phyloP scores from a whole-genome alignment of 148 eudicot genomes.

The Rhododendron griersonianum region DNA sequence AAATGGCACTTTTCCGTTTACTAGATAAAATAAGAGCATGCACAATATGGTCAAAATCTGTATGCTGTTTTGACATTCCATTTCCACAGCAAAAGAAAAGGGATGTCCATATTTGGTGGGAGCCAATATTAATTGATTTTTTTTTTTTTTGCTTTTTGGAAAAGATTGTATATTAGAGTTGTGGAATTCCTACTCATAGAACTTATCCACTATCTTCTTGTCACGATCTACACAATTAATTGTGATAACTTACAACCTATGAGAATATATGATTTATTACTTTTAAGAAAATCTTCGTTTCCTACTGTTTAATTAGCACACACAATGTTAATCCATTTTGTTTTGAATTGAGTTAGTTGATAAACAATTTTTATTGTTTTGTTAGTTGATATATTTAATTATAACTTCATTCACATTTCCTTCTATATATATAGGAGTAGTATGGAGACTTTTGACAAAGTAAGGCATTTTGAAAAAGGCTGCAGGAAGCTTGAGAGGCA shows the following conservation, averaged over 20 bases:
- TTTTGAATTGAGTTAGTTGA: no score
- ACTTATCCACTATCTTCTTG: background rate
- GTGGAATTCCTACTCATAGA: slow-evolving; percentile 13
- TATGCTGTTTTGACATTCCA: background rate
- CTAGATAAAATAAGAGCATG: background rate
- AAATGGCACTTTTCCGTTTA: background rate
- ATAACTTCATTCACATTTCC: background rate
- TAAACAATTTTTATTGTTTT: no score
- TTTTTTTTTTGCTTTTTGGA: background rate
- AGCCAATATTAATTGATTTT: background rate
- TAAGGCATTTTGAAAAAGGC: background rate
- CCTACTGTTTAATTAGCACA: background rate
- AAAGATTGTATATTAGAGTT: background rate
- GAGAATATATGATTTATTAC: background rate
- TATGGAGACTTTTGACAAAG: background rate
- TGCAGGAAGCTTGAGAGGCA: background rate
- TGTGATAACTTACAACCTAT: background rate
- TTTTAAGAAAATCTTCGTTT: background rate
- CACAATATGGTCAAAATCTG: background rate
- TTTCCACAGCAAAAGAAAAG: background rate
- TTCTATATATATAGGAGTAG: background rate
- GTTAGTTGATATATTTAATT: background rate
- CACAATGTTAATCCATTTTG: background rate
- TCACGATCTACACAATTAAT: background rate
- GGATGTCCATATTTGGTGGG: background rate